Conservation (phyloP, 331 rosid species). For the Malus hybrid region DNA sequence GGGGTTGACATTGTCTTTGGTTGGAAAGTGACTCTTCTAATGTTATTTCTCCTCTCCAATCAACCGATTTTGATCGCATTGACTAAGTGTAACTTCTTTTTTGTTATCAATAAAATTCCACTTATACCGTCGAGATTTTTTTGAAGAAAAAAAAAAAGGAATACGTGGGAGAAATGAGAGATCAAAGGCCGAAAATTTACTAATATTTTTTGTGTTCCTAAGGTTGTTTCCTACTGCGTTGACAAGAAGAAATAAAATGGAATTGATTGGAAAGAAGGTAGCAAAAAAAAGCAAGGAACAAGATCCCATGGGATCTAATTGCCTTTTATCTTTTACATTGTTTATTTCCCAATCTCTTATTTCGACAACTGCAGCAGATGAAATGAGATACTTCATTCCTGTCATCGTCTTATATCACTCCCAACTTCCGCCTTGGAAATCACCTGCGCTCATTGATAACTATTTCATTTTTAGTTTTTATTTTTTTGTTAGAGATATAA, state of each 20-base stretch:
- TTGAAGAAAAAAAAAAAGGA: too few species aligned
- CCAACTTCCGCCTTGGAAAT: conserved; percentile 35
- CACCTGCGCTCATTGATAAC: conserved; percentile 17
- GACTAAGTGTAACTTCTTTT: too few species aligned
- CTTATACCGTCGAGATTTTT: too few species aligned
- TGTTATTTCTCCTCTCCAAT: too few species aligned
- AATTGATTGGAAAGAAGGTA: background rate
- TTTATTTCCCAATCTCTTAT: background rate
- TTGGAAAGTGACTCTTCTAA: too few species aligned
- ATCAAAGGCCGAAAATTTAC: conserved; percentile 10
- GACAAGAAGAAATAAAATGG: conserved; percentile 38
- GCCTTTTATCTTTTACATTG: conserved; percentile 11
- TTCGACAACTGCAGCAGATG: conserved; percentile 24
- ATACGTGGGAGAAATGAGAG: background rate
- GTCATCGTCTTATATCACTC: conserved; percentile 14
- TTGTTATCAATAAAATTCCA: too few species aligned
- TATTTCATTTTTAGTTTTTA: too few species aligned
- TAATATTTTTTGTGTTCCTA: conserved; percentile 23
- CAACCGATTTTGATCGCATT: too few species aligned
- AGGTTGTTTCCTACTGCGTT: conserved; percentile 50
- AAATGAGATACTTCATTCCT: background rate
- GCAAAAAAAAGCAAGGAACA: background rate
- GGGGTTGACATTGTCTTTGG: too few species aligned
- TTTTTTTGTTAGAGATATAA: too few species aligned
- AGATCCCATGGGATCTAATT: conserved; percentile 31